Evolutionary conservation across 2,329 filamentous ascomycete genomes (phyloP), one percentile per base, ranked within the genome.

Genomic region (Aspergillus sp.): DNA sequence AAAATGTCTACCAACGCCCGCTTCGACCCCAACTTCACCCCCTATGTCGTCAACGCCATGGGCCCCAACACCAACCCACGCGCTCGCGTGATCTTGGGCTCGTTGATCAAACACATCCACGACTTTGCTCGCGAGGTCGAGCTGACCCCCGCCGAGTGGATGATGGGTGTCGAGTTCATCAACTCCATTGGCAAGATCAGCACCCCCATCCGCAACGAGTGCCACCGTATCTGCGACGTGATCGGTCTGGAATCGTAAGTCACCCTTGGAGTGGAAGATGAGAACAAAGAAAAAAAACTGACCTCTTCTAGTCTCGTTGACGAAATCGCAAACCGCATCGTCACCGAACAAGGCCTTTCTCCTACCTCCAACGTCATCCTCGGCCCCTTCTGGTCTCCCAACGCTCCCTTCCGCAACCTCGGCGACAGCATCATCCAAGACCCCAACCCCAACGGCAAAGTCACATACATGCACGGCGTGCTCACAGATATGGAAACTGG

Each of bases 101-200:
- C 83, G 26, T 75, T 91, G 65, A 86, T 91, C 74, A 80, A 77
- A 48, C 89, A 92, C 77, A 80, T 93, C 57, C 89, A 93, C 78
- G 88, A 91, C 76, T 92, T 92, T 72, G 83, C 85, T 56, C 85
- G 89, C 57, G 89, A 93, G 69, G 84, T 90, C 62, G 88, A 92
- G 76, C 83, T 93, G 51, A 91, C 86, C 17, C 81, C 85, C 32
- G 89, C 90, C 54, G 89, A 93, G 76, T 92, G 89, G 89, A 83
- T 91, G 74, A 75, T 84, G 7, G 89, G 89, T 53, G 88, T 92
- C 54, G 81, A 88, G 67, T 91, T 89, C 71, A 77, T 92, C 76
- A 92, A 92, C 79, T 82, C 84, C 45, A 83, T 90, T 60, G 89
- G 89, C 60, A 85, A 90, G 74, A 83, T 85, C 64, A 88, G 83